These are phyloP conservation scores for Kodamaea ohmeri DNA, from an alignment of 1,139 yeast species.

Conservation along the genomic window DNA sequence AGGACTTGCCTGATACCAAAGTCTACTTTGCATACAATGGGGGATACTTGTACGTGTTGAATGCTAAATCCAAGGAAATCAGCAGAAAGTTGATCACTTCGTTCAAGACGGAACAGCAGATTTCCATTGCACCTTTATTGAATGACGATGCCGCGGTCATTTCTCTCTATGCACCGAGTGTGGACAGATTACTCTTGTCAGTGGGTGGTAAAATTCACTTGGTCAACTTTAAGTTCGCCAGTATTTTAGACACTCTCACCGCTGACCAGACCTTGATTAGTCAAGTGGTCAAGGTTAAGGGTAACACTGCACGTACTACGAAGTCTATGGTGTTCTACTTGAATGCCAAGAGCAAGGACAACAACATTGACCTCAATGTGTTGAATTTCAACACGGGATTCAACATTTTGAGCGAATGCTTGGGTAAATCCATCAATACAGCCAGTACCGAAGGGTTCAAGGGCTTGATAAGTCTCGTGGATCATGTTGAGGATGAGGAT, in stretches of 20 bases:
- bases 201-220: conserved; percentile 38
- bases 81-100: conserved; percentile 22
- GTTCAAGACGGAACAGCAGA: conserved; percentile 22
- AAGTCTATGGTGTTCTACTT: conserved; percentile 45
- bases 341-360: conserved; percentile 41
- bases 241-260: conserved; percentile 39
- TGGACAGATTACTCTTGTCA: conserved; percentile 46
- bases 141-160: conserved; percentile 14
- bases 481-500: conserved; percentile 17
- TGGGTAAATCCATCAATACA: conserved; percentile 58
- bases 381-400: conserved; percentile 63
- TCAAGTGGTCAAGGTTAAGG: conserved; percentile 41
- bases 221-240: conserved; percentile 43
- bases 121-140: conserved; percentile 23
- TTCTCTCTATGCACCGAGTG: conserved; percentile 37
- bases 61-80: conserved; percentile 17
- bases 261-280: conserved; percentile 30
- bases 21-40: conserved; percentile 25
- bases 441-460: conserved; percentile 14
- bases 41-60: conserved; percentile 28
- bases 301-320: conserved; percentile 38
- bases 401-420: conserved; percentile 68
- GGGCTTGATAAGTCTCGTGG: conserved; percentile 17
- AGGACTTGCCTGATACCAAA: conserved; percentile 7
- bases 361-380: conserved; percentile 42